phyloP scores from a whole-genome alignment of 1,284 basidiomycete species.

The Ustilago loliicola region DNA sequence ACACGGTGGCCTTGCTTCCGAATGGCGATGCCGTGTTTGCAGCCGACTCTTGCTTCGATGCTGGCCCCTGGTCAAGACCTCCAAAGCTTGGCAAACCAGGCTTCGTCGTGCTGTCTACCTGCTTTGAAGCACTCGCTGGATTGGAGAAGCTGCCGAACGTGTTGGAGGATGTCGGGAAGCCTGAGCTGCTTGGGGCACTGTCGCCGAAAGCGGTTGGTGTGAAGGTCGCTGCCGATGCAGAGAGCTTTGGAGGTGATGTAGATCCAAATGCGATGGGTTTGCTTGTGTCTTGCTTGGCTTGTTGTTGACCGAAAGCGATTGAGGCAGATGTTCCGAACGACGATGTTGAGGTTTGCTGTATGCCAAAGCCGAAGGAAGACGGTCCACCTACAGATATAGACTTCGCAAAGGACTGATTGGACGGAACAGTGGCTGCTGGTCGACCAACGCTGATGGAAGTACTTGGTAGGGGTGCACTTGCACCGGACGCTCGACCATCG shows the following conservation, averaged over 20 bases:
- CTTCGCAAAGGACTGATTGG: conserved; percentile 6
- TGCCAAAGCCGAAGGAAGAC: conserved; percentile 13
- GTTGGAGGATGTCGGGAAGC: neutral
- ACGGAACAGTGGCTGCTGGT: neutral
- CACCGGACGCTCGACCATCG: conserved; percentile 75
- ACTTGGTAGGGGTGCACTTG: conserved; percentile 16
- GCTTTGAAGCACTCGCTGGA: neutral
- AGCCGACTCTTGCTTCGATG: conserved; percentile 1
- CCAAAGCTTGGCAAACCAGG: conserved; percentile 17
- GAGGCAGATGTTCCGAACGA: neutral
- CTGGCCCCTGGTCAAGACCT: conserved; percentile 8
- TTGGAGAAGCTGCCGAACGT: conserved; percentile 15
- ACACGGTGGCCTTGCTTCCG: conserved; percentile 7
- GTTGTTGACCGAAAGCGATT: conserved; percentile 21
- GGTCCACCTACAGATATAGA: neutral
- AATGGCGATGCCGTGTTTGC: neutral
- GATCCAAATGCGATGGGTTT: conserved; percentile 18
- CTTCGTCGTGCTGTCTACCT: neutral
- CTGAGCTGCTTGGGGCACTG: neutral
- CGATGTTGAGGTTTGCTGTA: neutral
- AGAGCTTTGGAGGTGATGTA: conserved; percentile 21
- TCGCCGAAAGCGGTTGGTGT: conserved; percentile 12
- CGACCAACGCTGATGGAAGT: neutral
- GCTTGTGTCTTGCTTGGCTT: conserved; percentile 11
- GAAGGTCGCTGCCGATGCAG: conserved; percentile 31